Percentiles rank a stretch among this genome's conserved stretches.
phyloP scores from a whole-genome alignment of 164 flowering plant species.

The Pachysandra terminalis region DNA sequence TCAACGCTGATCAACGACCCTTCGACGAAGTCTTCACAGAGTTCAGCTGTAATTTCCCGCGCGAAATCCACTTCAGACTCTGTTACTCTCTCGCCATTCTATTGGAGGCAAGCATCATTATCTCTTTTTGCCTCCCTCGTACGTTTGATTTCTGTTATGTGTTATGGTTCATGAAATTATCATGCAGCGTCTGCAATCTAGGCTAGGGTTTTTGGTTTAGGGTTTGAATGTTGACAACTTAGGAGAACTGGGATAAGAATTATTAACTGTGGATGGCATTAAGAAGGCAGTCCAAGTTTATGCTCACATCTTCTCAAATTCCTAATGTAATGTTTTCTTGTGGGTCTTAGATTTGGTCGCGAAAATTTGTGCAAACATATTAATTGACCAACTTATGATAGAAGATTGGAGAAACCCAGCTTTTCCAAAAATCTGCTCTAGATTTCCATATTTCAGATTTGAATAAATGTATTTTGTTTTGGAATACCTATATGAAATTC shows the following conservation, averaged over 20 bases:
- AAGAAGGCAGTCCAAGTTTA: too few relatives aligned
- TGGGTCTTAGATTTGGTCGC: too few relatives aligned
- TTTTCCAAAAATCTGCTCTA: too few relatives aligned
- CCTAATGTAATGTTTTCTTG: too few relatives aligned
- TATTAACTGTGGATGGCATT: too few relatives aligned
- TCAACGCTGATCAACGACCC: slow-evolving; percentile 42
- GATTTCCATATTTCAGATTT: too few relatives aligned
- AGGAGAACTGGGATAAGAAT: background rate
- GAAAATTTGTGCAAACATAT: too few relatives aligned
- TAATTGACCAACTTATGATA: too few relatives aligned
- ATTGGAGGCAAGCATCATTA: slow-evolving; percentile 35
- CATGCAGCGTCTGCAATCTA: background rate
- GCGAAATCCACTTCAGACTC: slow-evolving; percentile 35
- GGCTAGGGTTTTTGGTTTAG: slow-evolving; percentile 14
- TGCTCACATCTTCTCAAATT: too few relatives aligned
- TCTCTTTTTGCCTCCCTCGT: background rate
- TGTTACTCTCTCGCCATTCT: slow-evolving; percentile 57
- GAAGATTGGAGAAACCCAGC: too few relatives aligned
- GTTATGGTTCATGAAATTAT: background rate
- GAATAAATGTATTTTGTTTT: too few relatives aligned
- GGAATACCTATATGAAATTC: too few relatives aligned
- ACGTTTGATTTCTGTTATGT: background rate
- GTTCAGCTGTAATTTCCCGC: slow-evolving; percentile 55
- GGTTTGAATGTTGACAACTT: slow-evolving; percentile 1
- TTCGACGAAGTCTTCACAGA: slow-evolving; percentile 52